These are phyloP conservation scores for Fusarium luffae DNA, from an alignment of 2,329 filamentous ascomycete species.

Conservation along the genomic window DNA sequence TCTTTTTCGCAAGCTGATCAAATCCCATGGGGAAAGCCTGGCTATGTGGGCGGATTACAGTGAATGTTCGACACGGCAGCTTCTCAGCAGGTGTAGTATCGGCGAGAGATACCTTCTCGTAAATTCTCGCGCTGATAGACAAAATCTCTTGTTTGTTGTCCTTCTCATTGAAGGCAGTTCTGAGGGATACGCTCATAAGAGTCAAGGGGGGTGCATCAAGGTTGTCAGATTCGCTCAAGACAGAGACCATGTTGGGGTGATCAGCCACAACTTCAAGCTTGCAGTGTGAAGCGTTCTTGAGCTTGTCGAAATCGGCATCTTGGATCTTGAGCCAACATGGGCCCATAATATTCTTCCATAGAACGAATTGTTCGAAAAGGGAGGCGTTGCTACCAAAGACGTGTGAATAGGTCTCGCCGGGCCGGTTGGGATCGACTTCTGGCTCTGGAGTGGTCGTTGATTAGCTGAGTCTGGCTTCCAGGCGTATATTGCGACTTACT, in stretches of 20 bases:
- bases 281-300: conserved; percentile 96
- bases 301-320: conserved; percentile 81
- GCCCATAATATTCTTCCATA: conserved; percentile 99
- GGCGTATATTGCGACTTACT: conserved; percentile 56
- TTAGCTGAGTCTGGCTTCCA: neutral
- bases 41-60: conserved; percentile 84
- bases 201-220: conserved; percentile 88
- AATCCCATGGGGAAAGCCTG: conserved; percentile 86
- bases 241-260: conserved; percentile 79
- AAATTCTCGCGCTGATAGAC: conserved; percentile 89
- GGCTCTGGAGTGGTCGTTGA: conserved; percentile 62
- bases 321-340: conserved; percentile 96
- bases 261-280: conserved; percentile 89
- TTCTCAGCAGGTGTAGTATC: conserved; percentile 91
- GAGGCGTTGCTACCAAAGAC: conserved; percentile 94
- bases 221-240: conserved; percentile 80
- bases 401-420: conserved; percentile 90
- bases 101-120: conserved; percentile 86
- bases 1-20: conserved; percentile 76
- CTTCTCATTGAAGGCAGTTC: conserved; percentile 88
- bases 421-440: conserved; percentile 72
- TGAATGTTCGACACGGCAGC: conserved; percentile 90
- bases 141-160: conserved; percentile 98
- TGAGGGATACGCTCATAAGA: conserved; percentile 92
- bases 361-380: conserved; percentile 96